Percentiles rank a stretch among this genome's conserved stretches.
phyloP scores from a whole-genome alignment of 2,329 filamentous ascomycete genomes.

The Colletotrichum tofieldiae region DNA sequence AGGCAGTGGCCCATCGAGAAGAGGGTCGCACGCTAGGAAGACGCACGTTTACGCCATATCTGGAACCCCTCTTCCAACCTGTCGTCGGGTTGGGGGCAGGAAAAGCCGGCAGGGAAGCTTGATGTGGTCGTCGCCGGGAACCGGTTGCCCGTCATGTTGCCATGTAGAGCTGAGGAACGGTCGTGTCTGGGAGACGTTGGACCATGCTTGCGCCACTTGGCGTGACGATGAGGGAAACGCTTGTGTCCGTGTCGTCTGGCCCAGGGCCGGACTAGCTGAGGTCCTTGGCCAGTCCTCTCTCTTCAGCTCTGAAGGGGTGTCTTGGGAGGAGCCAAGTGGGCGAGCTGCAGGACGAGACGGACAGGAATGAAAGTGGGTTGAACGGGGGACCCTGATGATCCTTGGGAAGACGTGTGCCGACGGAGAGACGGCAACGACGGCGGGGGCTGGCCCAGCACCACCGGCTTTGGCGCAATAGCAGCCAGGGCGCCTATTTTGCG shows the following conservation, averaged over 20 bases:
- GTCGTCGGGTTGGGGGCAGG: constrained; percentile 4
- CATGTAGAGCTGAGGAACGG: constrained; percentile 6
- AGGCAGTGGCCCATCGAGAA: constrained; percentile 37
- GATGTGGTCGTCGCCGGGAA: background rate
- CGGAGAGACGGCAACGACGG: background rate
- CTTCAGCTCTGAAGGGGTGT: constrained; percentile 4
- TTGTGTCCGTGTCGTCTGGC: background rate
- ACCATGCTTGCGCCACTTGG: constrained; percentile 19
- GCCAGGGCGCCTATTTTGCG: background rate
- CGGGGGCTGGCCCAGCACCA: background rate
- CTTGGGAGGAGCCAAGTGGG: background rate
- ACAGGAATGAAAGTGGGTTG: constrained; percentile 4
- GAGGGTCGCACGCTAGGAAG: constrained; percentile 30
- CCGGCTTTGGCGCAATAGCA: background rate
- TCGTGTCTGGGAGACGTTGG: constrained; percentile 11
- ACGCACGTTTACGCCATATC: constrained; percentile 42
- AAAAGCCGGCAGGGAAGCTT: constrained; percentile 1
- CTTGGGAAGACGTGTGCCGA: background rate
- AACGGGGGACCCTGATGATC: background rate
- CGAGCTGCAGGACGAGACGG: background rate
- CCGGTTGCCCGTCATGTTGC: background rate
- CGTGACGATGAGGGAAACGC: background rate
- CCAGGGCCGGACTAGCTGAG: background rate
- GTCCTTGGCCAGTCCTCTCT: background rate
- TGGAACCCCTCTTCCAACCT: constrained; percentile 4